Base-by-base conservation (phyloP, 345 rosid genomes). In the Pelargonium nanum region DNA sequence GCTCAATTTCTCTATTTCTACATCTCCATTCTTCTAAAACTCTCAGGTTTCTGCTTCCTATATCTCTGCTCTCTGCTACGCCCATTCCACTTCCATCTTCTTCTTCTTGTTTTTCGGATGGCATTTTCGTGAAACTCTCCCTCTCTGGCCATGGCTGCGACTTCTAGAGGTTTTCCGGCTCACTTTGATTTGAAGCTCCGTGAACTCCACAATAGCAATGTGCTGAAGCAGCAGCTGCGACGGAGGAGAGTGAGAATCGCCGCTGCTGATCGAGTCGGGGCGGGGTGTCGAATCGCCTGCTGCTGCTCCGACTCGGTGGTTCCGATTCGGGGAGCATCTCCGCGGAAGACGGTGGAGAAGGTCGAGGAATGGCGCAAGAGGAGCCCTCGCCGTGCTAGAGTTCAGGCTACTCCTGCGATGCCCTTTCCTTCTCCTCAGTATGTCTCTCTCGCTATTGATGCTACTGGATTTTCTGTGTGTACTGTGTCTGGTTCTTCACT, bases 401-500 rank as follows among this genome's bases (percentile, higher is more conserved):
- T 80, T 57, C 84, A 73, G 61, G 79, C 81, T 51, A 78, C 85
- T 57, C 78, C 91, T 21, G 66, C 87, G 58, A 69, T 80, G 87
- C 94, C 86, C 28, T 89, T 93, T 71, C 77, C 96, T 69, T 85
- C 95, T 61, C 70, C 95, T 20, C 87, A 75, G 98, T 92, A 78
- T 44, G 81, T 61, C 25, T n/a, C 61, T 26, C 22, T 55, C 12
- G 5, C 48, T 40, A 28, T 28, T 7, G 32, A 3, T 28, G 15
- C 48, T 40, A 17, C 48, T n/a, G n/a, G n/a, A n/a, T n/a, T n/a
- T n/a, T n/a, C n/a, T n/a, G n/a, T n/a, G n/a, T n/a, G n/a, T n/a
- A n/a, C n/a, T n/a, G n/a, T n/a, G n/a, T n/a, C n/a, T n/a, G n/a
- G n/a, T n/a, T n/a, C n/a, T n/a, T n/a, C n/a, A n/a, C n/a, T n/a